These are phyloP conservation scores for Dioscorea alata DNA, from an alignment of 106 monocot species.

Conservation along the genomic window DNA sequence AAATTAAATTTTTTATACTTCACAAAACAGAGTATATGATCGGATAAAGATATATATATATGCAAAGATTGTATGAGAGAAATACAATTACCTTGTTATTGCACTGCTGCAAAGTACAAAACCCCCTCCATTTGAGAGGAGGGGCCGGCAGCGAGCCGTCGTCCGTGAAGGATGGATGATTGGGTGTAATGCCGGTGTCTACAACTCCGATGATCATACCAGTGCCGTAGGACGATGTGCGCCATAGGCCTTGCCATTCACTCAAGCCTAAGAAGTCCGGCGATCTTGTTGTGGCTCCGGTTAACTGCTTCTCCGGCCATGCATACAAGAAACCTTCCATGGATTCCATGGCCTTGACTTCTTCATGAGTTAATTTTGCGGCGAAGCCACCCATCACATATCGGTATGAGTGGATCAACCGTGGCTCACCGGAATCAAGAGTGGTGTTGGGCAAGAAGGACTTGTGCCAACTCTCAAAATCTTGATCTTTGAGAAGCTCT, in stretches of 20 bases:
- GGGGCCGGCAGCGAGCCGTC: not conserved
- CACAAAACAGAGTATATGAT: no score
- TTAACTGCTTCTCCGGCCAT: not conserved
- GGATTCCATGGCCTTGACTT: not conserved
- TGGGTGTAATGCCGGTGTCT: not conserved
- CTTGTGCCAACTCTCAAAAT: no score
- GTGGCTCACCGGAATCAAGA: not conserved
- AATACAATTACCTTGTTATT: not conserved
- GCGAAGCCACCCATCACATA: not conserved
- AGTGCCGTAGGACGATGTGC: not conserved
- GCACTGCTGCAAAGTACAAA: not conserved
- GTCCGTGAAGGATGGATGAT: not conserved
- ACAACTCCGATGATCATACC: not conserved
- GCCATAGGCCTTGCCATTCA: not conserved
- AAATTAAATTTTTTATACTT: no score
- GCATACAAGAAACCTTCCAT: not conserved
- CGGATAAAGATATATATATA: no score
- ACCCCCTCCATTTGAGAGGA: not conserved
- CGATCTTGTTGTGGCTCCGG: not conserved
- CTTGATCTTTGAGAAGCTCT: no score
- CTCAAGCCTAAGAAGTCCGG: not conserved
- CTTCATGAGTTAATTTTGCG: not conserved
- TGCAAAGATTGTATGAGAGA: no score
- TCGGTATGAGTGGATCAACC: not conserved
- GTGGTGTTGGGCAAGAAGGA: no score